Evolutionary conservation across 441 rosid genomes (phyloP).

Genomic region (Bruguiera hainesii): DNA sequence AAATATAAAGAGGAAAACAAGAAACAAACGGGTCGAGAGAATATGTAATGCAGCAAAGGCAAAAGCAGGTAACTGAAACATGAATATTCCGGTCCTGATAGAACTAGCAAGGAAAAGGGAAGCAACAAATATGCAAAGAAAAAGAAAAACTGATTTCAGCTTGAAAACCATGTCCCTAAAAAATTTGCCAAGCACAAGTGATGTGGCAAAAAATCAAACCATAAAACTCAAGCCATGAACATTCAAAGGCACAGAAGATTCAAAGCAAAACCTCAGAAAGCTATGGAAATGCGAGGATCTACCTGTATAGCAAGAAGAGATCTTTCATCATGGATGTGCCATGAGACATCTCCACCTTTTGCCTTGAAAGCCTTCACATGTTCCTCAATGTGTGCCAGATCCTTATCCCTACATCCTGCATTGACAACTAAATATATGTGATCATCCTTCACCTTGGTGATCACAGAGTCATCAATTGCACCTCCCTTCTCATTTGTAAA

Average conservation of each 20-base stretch:
- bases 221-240: neutral
- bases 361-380: slow-evolving; percentile 89
- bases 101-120: too few species aligned
- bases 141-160: neutral
- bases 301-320: slow-evolving; percentile 99
- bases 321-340: slow-evolving; percentile 98
- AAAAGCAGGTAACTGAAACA: neutral
- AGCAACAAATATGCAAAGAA: neutral
- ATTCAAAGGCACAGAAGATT: neutral
- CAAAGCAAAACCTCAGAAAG: neutral
- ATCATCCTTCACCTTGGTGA: slow-evolving; percentile 78
- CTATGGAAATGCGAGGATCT: slow-evolving; percentile 6
- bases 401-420: slow-evolving; percentile 99
- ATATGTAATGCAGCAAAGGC: neutral
- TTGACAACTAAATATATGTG: slow-evolving; percentile 89
- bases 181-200: neutral
- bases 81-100: too few species aligned
- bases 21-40: neutral
- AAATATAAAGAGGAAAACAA: neutral
- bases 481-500: slow-evolving; percentile 95
- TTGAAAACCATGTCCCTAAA: too few species aligned
- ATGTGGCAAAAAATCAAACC: neutral
- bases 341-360: slow-evolving; percentile 89
- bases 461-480: slow-evolving; percentile 92
- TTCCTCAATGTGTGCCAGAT: slow-evolving; percentile 91